These are phyloP conservation scores for Clavispora asparagi DNA, from an alignment of 805 yeast genomes.

Conservation along the genomic window DNA sequence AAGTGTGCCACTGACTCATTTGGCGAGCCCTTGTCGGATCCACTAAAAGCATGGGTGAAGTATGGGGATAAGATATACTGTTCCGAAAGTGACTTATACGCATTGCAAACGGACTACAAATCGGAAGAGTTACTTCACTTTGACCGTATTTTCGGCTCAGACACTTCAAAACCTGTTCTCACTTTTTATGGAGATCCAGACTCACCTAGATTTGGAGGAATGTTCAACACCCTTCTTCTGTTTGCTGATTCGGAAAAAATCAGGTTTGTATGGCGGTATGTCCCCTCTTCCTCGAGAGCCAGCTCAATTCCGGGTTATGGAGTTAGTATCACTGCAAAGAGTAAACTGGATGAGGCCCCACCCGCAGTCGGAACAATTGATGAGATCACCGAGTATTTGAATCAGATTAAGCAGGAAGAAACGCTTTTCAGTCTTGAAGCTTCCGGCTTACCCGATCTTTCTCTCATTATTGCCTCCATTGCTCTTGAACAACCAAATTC, in stretches of 20 bases:
- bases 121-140: slow-evolving; percentile 25
- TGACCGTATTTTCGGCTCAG: slow-evolving; percentile 64
- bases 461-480: slow-evolving; percentile 6
- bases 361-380: neutral
- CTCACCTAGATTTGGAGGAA: slow-evolving; percentile 45
- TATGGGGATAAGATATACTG: slow-evolving; percentile 55
- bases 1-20: slow-evolving; percentile 27
- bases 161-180: slow-evolving; percentile 45
- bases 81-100: slow-evolving; percentile 69
- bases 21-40: slow-evolving; percentile 22
- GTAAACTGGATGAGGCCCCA: neutral
- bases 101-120: slow-evolving; percentile 55
- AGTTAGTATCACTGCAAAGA: slow-evolving; percentile 20
- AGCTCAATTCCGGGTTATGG: slow-evolving; percentile 58
- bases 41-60: slow-evolving; percentile 41
- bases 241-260: slow-evolving; percentile 62
- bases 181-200: slow-evolving; percentile 63
- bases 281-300: slow-evolving; percentile 29
- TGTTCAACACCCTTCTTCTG: slow-evolving; percentile 54
- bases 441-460: neutral
- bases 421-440: neutral
- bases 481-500: slow-evolving; percentile 3
- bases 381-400: neutral
- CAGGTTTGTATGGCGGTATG: slow-evolving; percentile 71
- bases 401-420: neutral